Evolutionary conservation across 2,329 filamentous ascomycete genomes (phyloP).

Genomic region (Colletotrichum sansevieriae): DNA sequence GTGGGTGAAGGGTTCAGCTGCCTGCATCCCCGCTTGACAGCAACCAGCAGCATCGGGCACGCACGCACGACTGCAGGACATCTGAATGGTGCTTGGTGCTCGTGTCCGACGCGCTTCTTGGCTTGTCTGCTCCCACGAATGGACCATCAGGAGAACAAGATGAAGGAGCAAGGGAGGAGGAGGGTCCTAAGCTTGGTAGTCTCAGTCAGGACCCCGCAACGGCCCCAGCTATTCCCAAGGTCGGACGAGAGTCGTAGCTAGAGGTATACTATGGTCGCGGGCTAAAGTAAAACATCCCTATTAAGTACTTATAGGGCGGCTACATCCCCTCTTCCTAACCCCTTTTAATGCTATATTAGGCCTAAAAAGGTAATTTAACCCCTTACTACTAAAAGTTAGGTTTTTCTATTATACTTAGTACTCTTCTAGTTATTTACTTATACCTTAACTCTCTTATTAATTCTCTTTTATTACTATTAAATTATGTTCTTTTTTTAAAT

Average conservation of each 20-base stretch:
- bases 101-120: too few species aligned
- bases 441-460: too few species aligned
- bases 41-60: not conserved
- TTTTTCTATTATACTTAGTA: too few species aligned
- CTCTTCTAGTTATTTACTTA: too few species aligned
- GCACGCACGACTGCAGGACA: not conserved
- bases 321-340: too few species aligned
- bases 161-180: not conserved
- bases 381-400: too few species aligned
- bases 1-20: not conserved
- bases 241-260: not conserved
- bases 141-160: conserved; percentile 15
- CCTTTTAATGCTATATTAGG: too few species aligned
- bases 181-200: not conserved
- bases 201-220: conserved; percentile 7
- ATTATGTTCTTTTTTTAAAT: too few species aligned
- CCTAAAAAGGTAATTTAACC: too few species aligned
- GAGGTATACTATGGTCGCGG: not conserved
- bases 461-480: too few species aligned
- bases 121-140: not conserved
- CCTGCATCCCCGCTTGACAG: conserved; percentile 3
- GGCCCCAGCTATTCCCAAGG: not conserved
- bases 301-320: too few species aligned
- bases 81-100: not conserved
- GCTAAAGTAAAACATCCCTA: too few species aligned